Conservation (phyloP, 805 yeast genomes). For the Metschnikowia amazonensis region DNA sequence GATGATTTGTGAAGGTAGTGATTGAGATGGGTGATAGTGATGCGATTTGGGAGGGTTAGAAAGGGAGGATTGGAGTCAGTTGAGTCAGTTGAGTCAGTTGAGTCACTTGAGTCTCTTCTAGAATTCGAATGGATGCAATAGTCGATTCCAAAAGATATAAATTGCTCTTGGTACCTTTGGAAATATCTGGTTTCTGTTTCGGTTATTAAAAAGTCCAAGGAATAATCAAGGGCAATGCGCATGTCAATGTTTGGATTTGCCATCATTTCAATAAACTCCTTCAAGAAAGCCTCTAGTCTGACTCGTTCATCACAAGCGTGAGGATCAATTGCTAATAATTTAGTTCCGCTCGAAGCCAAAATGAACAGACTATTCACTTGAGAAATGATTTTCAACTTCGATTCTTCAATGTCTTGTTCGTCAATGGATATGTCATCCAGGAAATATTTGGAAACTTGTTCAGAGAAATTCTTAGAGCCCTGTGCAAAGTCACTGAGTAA, state of each 20-base stretch:
- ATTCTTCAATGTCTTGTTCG: background rate
- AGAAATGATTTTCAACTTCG: conserved; percentile 32
- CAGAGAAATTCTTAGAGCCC: background rate
- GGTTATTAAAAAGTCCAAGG: conserved; percentile 18
- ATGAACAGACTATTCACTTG: conserved; percentile 69
- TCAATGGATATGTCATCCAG: background rate
- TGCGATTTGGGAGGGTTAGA: background rate
- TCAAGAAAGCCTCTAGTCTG: conserved; percentile 49
- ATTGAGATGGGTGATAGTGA: conserved; percentile 44
- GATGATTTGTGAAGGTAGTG: conserved; percentile 22
- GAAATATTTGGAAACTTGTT: background rate
- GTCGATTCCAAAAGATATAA: conserved; percentile 45
- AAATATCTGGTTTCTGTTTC: conserved; percentile 31
- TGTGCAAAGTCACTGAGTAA: no score
- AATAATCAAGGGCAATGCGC: conserved; percentile 10
- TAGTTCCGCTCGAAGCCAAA: conserved; percentile 26
- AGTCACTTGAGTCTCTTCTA: no score
- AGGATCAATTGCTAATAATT: conserved; percentile 57
- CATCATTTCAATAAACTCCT: conserved; percentile 30
- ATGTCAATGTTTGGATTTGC: conserved; percentile 17
- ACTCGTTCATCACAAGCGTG: conserved; percentile 85
- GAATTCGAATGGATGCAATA: conserved; percentile 15
- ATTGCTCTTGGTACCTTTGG: conserved; percentile 21
- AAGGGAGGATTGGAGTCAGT: no score
- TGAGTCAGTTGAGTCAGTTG: no score